Base-by-base conservation (phyloP, 495 filamentous ascomycete genomes). In the Penicillium coprophilum region DNA sequence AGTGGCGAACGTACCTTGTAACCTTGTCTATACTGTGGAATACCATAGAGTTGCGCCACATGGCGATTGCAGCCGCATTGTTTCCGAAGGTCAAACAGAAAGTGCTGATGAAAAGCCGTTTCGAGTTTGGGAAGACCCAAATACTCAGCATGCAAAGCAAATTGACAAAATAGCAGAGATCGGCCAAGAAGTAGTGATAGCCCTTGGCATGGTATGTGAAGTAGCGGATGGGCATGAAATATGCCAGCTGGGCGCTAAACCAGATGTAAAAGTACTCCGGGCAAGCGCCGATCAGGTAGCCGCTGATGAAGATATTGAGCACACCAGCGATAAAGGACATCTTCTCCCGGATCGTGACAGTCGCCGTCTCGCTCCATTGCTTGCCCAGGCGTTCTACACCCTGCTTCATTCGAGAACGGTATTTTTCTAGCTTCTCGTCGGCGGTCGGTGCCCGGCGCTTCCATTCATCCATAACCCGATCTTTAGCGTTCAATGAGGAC, bases 31-130 rank as follows among this genome's bases (percentile, higher is more conserved):
- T 85, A 56, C 89, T 92, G 73, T 98, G 94, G 75, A 98, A 97
- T 36, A 98, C 94, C 72, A 98, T 81, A 20, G 91, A 96, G 70
- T 98, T 98, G 53, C 94, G 85, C 94, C 94, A 98, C 93, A 98
- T 97, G 58, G 94, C 95, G 71, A 98, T 97, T 17, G 94, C 94
- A 47, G 95, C 86, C 46, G 94, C 94, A 68, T 98, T 98, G 72
- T 98, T 98, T 52, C 94, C 94, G 56, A 87, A 92, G 17, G 91
- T 89, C 51, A 98, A 78, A 62, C 94, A 97, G 70, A 89, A 97
- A 12, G 91, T 89, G 60, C 90, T 87, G 60, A 96, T 96, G 69
- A 98, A 92, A 15, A 98, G 79, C 46, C 94, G 85, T 67, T 95
- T 96, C 17, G 92, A 97, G 28, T 82, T 75, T 0, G 94, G 95